Evolutionary conservation across 371 early-diverging fungal genomes (phyloP), one percentile per base, ranked within the genome.

Genomic region (Smittium mucronatum): DNA sequence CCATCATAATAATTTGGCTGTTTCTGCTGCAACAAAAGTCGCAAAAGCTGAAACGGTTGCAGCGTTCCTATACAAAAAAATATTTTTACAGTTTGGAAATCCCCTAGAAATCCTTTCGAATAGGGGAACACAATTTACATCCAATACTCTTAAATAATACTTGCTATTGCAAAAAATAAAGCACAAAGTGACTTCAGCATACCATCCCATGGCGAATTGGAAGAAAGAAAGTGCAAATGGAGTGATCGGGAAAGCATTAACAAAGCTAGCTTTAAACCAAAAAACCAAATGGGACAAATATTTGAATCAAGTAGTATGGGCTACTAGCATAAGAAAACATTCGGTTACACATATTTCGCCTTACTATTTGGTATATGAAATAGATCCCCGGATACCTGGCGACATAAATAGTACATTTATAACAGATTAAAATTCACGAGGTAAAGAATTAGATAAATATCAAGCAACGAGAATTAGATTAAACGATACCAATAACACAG

Each of bases 1-100:
- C 47, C 69, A 77, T 57, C 69, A 72, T 0, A 80, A 80, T 0
- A 72, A 73, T 36, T 82, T 81, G 81, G 73, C 76, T 0, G 64
- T 80, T 15, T 80, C 82, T 0, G 67, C n/a, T 26, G 79, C 82
- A 2, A 28, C 80, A n/a, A 71, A 69, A 2, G 63, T 64, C 11
- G 73, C 76, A 0, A 69, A 73, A 0, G 74, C 71, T 21, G 65
- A 69, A 2, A 70, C 71, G 0, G 75, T 80, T 8, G 77, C 75
- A 11, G 36, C 65, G 0, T 81, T 82, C 68, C 29, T 83, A 0
- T 78, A 78, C 31, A 59, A 80, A 26, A 72, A 78, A 0, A 71
- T 83, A 15, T 70, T 81, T 21, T 30, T 68, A 1, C 28, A 36
- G 0, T 77, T 73, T 64, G 80, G 83, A 0, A 70, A 72, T 16